Base-by-base conservation (phyloP, 257 asterid genomes). In the Gynochthodes officinalis region DNA sequence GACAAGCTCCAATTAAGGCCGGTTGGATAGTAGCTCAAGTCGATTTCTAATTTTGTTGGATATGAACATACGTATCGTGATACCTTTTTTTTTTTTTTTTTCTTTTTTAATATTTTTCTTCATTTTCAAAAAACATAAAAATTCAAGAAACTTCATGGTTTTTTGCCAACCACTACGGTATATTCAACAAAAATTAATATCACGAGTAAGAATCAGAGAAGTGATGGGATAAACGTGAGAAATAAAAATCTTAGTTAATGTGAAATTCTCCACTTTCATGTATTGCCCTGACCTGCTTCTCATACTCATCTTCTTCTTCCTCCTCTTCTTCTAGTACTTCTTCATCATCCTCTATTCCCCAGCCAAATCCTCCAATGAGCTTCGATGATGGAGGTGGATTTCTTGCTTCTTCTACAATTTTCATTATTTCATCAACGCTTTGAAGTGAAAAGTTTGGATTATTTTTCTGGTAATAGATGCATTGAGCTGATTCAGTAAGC, bases 181-280 rank as follows among this genome's bases (percentile, higher is more conserved):
- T 39, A 21, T 19, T 18, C 66, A 60, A 30, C 25, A 32, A 58
- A 25, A 58, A 13, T 57, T 2, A 25, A 54, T 7, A 54, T 7
- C 7, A 23, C 0, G 21, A 27, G 21, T 28, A 60, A 60, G 40
- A 32, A 32, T 28, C 32, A n/a, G 25, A 60, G 44, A n/a, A 60
- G 40, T 4, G 27, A 66, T 46, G 53, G 2, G 12, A 66, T 25
- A 15, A 16, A 44, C 28, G 23, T 18, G 7, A 25, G 33, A 46
- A 3, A 40, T 18, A 54, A 23, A 54, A 54, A 12, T 21, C n/a
- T 78, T 58, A 81, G 76, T 81, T 46, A 71, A 83, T 76, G 69
- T 82, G 89, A 64, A 89, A 89, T 54, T 89, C 96, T 32, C 92
- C 96, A 39, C 92, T 91, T 64, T 90, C 90, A 69, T 91, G 96